Percentiles rank a stretch among this genome's conserved stretches.
Conservation (phyloP, 768 basidiomycete genomes). For the Mycena galopus region DNA sequence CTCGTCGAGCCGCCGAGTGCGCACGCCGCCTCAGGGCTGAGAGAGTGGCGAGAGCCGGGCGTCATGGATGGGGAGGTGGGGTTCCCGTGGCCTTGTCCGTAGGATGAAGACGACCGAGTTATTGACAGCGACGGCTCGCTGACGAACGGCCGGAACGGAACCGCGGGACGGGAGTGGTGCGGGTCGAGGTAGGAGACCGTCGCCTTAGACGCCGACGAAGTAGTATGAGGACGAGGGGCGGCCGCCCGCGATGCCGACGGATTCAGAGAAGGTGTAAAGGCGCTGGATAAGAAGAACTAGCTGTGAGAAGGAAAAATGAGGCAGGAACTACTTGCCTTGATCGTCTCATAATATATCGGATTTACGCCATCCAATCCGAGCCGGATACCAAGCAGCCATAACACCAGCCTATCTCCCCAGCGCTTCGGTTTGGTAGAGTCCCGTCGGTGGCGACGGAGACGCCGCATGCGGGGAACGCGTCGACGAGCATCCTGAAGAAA, state of each 20-base stretch:
- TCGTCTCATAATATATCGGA: not conserved
- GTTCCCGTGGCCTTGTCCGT: not conserved
- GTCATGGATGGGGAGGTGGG: not conserved
- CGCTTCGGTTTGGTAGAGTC: not conserved
- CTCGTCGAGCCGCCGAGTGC: not conserved
- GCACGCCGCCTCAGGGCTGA: slow-evolving; percentile 8
- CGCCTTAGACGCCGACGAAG: not conserved
- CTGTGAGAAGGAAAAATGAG: not conserved
- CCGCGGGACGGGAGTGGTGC: slow-evolving; percentile 70
- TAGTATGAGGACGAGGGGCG: not conserved
- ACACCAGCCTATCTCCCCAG: not conserved
- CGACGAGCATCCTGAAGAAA: not conserved
- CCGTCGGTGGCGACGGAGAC: not conserved
- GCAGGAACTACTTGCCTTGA: not conserved
- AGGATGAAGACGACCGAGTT: not conserved
- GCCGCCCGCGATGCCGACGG: not conserved
- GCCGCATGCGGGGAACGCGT: not conserved
- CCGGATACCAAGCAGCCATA: not conserved
- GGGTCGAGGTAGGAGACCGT: not conserved
- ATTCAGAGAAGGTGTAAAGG: not conserved
- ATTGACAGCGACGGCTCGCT: not conserved
- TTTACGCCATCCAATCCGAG: not conserved
- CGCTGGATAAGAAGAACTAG: not conserved
- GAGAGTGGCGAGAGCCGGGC: not conserved
- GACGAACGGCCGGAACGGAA: slow-evolving; percentile 68